Percentiles rank a stretch among this genome's conserved stretches.
Evolutionary conservation across 2,329 filamentous ascomycete genomes (phyloP).

Genomic region (Colletotrichum tropicicola): DNA sequence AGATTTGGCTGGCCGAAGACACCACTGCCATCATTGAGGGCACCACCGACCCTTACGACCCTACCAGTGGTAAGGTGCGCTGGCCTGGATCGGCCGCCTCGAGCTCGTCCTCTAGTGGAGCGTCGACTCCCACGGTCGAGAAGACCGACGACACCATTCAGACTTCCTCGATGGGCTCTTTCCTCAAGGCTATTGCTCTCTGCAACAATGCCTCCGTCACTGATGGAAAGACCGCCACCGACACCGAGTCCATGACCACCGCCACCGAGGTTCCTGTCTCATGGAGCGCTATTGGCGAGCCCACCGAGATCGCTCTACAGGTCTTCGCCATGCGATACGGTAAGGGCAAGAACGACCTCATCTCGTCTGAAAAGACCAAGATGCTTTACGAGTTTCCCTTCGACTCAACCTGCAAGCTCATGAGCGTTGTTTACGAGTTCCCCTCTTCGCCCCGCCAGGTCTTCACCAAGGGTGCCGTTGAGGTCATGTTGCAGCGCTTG

Average conservation of each 20-base stretch:
- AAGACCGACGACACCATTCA: slow-evolving; percentile 38
- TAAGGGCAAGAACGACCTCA: slow-evolving; percentile 51
- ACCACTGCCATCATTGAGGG: slow-evolving; percentile 62
- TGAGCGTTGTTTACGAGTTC: slow-evolving; percentile 72
- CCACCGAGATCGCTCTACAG: slow-evolving; percentile 78
- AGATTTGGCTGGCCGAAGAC: slow-evolving; percentile 67
- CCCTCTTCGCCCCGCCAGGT: slow-evolving; percentile 47
- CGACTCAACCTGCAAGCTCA: slow-evolving; percentile 77
- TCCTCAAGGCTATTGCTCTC: slow-evolving; percentile 64
- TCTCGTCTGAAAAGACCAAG: slow-evolving; percentile 45
- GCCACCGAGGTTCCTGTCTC: slow-evolving; percentile 44
- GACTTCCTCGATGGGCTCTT: slow-evolving; percentile 49
- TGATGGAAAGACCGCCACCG: slow-evolving; percentile 50
- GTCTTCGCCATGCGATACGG: slow-evolving; percentile 77
- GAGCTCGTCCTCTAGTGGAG: slow-evolving; percentile 41
- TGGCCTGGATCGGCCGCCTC: slow-evolving; percentile 48
- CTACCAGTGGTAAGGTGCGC: slow-evolving; percentile 61
- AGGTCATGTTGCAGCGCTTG: slow-evolving; percentile 63
- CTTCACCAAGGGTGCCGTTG: slow-evolving; percentile 67
- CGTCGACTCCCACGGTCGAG: slow-evolving; percentile 34
- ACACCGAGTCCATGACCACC: slow-evolving; percentile 57
- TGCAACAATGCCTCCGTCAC: slow-evolving; percentile 68
- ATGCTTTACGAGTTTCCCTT: slow-evolving; percentile 75
- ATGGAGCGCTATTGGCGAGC: slow-evolving; percentile 72
- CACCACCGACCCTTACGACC: slow-evolving; percentile 68